These are phyloP conservation scores for Chrysanthemum makinoi DNA, from an alignment of 129 eudicot species.

Conservation along the genomic window DNA sequence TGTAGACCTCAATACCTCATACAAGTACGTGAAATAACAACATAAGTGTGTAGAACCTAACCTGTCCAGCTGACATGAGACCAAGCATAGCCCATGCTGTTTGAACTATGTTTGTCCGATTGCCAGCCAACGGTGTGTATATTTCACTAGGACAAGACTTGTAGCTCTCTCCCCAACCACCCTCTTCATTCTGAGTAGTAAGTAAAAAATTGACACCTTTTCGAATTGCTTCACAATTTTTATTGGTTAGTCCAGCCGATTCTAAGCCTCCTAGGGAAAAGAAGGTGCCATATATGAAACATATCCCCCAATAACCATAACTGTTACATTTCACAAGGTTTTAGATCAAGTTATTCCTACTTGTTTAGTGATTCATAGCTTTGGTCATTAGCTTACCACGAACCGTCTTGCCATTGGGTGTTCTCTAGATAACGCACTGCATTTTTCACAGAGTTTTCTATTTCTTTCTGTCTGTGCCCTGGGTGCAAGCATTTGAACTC, in stretches of 20 bases:
- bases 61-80: slow-evolving; percentile 2
- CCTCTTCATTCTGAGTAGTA: slow-evolving; percentile 37
- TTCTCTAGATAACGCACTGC: slow-evolving; percentile 49
- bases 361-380: too few species aligned
- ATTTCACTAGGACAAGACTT: slow-evolving; percentile 63
- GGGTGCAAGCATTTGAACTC: slow-evolving; percentile 51
- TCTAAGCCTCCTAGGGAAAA: slow-evolving; percentile 48
- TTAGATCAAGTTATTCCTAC: neutral
- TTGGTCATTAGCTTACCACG: slow-evolving; percentile 39
- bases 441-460: slow-evolving; percentile 40
- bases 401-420: slow-evolving; percentile 55
- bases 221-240: slow-evolving; percentile 47
- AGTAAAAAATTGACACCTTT: slow-evolving; percentile 28
- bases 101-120: slow-evolving; percentile 49
- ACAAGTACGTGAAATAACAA: too few species aligned
- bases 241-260: slow-evolving; percentile 24
- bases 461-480: slow-evolving; percentile 48
- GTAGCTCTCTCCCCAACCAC: slow-evolving; percentile 75
- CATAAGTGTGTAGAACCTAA: too few species aligned
- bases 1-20: too few species aligned
- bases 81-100: slow-evolving; percentile 23
- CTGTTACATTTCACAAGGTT: neutral
- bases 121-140: slow-evolving; percentile 44
- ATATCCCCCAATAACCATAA: slow-evolving; percentile 71
- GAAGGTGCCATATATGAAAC: slow-evolving; percentile 62